Evolutionary conservation across 2,329 filamentous ascomycete species (phyloP), one percentile per base, ranked within the genome.

Genomic region (Endoconidiophora laricicola): DNA sequence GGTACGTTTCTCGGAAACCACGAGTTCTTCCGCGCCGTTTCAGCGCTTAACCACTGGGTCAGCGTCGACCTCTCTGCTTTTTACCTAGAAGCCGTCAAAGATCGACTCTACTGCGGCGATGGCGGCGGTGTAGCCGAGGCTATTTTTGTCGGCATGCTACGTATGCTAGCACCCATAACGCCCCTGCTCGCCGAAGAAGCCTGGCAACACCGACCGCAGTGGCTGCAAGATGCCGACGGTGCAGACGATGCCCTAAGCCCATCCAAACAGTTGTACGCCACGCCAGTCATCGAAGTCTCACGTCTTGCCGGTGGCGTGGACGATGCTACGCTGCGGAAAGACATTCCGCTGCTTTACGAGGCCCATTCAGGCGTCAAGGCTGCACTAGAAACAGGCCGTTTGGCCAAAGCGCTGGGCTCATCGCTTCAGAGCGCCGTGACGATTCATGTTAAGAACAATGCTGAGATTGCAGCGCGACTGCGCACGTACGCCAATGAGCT

Each of bases 71-170:
- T 98, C 22, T 95, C 87, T 0, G 82, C 90, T 0, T 94, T 95
- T 63, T 98, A 96, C 63, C 78, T 98, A 52, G 91, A 98, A 64
- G 79, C 84, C 0, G 72, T 88, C 58, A 98, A 98, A 64, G 91
- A 98, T 59, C 74, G 86, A 2, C 70, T 96, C 1, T 98, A 98
- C 67, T 91, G 88, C 43, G 85, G 83, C 26, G 76, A 80, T 54
- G 75, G 76, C 12, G 71, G 74, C 12, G 81, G 83, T 44, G 69
- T 74, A 3, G 65, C 84, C 44, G 73, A 76, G 56, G 70, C 74
- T 24, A 76, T 95, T 49, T 79, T 90, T 54, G 66, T 76, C 4
- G 78, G 86, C 36, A 69, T 95, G 16, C 67, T 88, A 54, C 74
- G 80, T 49, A 86, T 94, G 73, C 70, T 96, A 26, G 80, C 77